Base-by-base conservation (phyloP, 129 eudicot genomes). In the Escallonia rubra region DNA sequence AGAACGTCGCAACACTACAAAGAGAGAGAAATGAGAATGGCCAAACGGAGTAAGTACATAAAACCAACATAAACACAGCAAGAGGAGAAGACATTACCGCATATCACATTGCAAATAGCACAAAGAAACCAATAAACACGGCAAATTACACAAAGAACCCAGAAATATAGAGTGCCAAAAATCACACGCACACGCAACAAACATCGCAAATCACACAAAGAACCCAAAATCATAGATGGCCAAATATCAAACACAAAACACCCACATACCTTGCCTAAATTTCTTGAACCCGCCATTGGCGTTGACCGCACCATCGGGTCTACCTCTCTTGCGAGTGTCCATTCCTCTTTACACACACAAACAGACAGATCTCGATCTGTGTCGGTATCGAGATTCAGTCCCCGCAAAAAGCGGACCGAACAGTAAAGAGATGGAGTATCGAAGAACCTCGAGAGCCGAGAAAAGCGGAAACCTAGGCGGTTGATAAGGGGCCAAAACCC, bases 241-340 rank as follows among this genome's bases (percentile, higher is more conserved):
- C 12, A 38, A 62, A 60, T 7, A 41, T 51, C 43, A 39, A 80
- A 55, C 7, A 45, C 10, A 39, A 61, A 15, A 48, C 38, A 2
- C 52, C 55, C 46, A 59, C 55, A 9, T 59, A 87, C 96, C 91
- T 76, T 83, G 76, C 52, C 79, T 90, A 65, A 66, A 60, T 82
- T 84, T 90, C 88, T 90, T 86, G 61, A 71, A 44, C 23, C 76
- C 86, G 68, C 94, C 94, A 72, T 89, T 85, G 53, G 64, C 73
- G 6, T 72, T 72, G 53, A 51, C n/a, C 8, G 11, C 68, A 48
- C 57, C 53, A 43, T 81, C 84, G 47, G 63, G 74, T 64, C 84
- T 61, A 50, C 69, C 85, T 79, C 96, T 77, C 81, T 90, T 90
- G n/a, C 88, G 78, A 57, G 65, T 67, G 55, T 88, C 88, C 91